These are phyloP conservation scores for Dioscorea alata DNA, from an alignment of 106 monocot species.

Conservation along the genomic window DNA sequence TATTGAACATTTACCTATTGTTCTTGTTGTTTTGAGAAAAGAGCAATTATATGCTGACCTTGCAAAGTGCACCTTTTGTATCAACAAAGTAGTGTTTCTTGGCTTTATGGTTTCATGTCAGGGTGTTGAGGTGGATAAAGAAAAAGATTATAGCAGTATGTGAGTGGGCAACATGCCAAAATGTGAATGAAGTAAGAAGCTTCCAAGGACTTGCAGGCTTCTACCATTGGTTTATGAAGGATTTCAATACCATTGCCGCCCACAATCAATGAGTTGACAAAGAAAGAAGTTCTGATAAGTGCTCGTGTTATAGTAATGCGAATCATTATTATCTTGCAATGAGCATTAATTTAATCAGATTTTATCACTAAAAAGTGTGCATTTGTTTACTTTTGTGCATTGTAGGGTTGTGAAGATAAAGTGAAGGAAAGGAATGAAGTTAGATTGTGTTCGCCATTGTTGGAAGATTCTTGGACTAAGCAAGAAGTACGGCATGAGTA, in stretches of 20 bases:
- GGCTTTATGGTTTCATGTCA: neutral
- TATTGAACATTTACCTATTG: neutral
- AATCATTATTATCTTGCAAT: too few relatives aligned
- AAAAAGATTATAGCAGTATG: neutral
- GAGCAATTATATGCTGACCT: too few relatives aligned
- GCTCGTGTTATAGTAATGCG: too few relatives aligned
- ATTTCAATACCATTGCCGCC: neutral
- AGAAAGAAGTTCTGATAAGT: too few relatives aligned
- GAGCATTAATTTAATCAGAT: too few relatives aligned
- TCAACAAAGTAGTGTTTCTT: neutral
- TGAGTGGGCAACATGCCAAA: neutral
- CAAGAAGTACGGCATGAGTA: too few relatives aligned
- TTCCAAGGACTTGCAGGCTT: conserved; percentile 2
- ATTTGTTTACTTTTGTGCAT: too few relatives aligned
- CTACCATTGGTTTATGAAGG: neutral
- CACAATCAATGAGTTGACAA: neutral
- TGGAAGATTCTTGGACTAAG: too few relatives aligned
- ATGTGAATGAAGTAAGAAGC: neutral
- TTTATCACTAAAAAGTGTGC: too few relatives aligned
- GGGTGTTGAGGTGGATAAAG: neutral
- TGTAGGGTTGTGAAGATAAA: too few relatives aligned
- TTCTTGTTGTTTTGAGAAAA: neutral
- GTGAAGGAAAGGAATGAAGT: too few relatives aligned
- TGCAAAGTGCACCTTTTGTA: conserved; percentile 11
- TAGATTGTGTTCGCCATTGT: too few relatives aligned